Evolutionary conservation across 805 yeast species (phyloP), one percentile per base, ranked within the genome.

Genomic region (Zygoascus tannicola): DNA sequence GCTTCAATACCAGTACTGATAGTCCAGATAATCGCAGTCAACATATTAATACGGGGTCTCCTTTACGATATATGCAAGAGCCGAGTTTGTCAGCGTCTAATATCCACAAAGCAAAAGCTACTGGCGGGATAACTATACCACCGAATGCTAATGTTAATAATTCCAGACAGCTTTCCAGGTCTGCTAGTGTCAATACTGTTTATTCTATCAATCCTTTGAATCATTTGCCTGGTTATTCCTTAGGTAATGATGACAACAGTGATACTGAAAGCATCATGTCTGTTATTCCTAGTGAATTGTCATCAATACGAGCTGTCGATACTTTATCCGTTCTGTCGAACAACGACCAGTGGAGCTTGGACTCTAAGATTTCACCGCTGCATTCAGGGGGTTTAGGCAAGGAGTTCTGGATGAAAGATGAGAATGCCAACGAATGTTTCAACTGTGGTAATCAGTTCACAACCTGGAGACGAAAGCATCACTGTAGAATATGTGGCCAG

Each of bases 371-470:
- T 16, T 5, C 16, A 19, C 40, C 40, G 10, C n/a, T 37, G 44
- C 5, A 41, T 38, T 18, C 49, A 49, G 18, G 32, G 2, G 59
- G 57, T 14, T 69, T 81, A 3, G 78, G 82, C 2, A 74, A 75
- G 47, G 90, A 86, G 57, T 90, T 86, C 59, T 90, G 98, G 98
- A 81, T 90, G 85, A 86, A 88, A 55, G 97, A 90, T 65, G 84
- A 90, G 35, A 84, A 86, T 47, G 95, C 94, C 0, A 75, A 80
- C 5, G 92, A 86, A 49, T 90, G 98, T 56, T 77, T 86, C 46
- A 72, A 81, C 14, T 90, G 97, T 61, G 85, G 82, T 44, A 73
- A 78, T 44, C 75, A 77, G 2, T 90, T 90, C 57, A 76, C 83
- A 16, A 35, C 42, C 4, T 88, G 87, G 64, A 68, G 96, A 59